Conservation (phyloP, 2,329 filamentous ascomycete species). For the Dendrostoma leiphaemia region DNA sequence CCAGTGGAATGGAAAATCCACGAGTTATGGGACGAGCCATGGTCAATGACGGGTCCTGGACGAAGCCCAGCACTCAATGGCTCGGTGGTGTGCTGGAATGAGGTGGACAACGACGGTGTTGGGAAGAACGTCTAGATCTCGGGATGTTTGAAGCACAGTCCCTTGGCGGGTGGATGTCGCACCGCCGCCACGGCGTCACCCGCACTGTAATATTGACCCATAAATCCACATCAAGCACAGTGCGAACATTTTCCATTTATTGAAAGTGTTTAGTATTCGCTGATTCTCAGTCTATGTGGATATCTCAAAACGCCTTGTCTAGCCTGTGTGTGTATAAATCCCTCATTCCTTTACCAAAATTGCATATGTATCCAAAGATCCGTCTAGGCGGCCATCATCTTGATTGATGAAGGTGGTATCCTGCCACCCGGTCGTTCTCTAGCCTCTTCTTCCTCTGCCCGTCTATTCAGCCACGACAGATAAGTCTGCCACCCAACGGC, state of each 20-base stretch:
- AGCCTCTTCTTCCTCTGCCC: conserved; percentile 60
- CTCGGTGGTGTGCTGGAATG: conserved; percentile 19
- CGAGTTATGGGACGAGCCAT: conserved; percentile 32
- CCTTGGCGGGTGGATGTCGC: conserved; percentile 6
- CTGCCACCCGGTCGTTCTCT: conserved; percentile 5
- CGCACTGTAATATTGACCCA: neutral
- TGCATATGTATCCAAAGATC: neutral
- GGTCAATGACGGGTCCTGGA: conserved; percentile 23
- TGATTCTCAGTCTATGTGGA: neutral
- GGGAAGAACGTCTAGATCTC: conserved; percentile 1
- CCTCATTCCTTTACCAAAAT: too few relatives aligned
- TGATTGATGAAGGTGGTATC: conserved; percentile 4
- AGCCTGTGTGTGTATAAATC: neutral
- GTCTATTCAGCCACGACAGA: conserved; percentile 74
- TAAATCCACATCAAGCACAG: neutral
- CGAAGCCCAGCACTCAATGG: conserved; percentile 33
- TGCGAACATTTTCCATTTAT: neutral
- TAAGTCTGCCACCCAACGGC: conserved; percentile 94
- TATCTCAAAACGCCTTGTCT: neutral
- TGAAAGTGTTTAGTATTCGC: neutral
- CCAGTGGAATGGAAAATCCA: conserved; percentile 23
- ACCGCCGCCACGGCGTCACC: neutral
- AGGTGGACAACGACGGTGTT: too few relatives aligned
- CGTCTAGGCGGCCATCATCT: conserved; percentile 2
- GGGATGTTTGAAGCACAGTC: neutral